Base-by-base conservation (phyloP, 345 rosid genomes). In the Passiflora organensis region DNA sequence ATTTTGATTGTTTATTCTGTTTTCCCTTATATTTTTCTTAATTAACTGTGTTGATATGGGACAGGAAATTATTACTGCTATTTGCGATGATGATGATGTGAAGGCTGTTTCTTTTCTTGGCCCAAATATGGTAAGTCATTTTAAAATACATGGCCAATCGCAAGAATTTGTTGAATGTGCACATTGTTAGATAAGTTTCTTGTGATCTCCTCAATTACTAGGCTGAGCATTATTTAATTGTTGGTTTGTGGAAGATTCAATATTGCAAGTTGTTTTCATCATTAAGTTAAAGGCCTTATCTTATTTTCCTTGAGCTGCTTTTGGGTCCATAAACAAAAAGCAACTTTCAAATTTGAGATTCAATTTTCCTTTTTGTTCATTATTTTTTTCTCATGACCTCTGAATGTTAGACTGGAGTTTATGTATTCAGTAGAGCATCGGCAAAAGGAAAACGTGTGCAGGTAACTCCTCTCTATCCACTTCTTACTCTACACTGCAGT, bases 41-140 rank as follows among this genome's bases (percentile, higher is more conserved):
- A 28, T 28, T 28, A 2, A 3, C 8, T 28, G 17, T 18, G 19
- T 43, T 43, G 14, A 25, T 32, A 19, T 32, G 43, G 53, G 60
- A n/a, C 81, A 79, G 84, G 84, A 79, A 38, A 70, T 79, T 49
- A 24, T 65, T 39, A 68, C 73, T 68, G 56, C 65, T 42, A 76
- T 79, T 55, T 79, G 75, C 20, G 81, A 79, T 50, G 79, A 79
- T 62, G 81, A 73, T 43, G 79, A 79, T 50, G 68, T 79, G 55
- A 76, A 76, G 63, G 76, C 84, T 50, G 37, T 79, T 44, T 73
- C 81, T 6, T 76, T 70, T 10, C 54, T 62, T 51, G 81, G 78
- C 53, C 65, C 75, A 25, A 62, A 62, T 69, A 52, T 43, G 4
- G 81, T 79, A 68, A 70, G 77, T 70, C 13, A 32, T 24, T 55